Conservation (phyloP, 2,329 filamentous ascomycete genomes). For the Cylindrodendrum hubeiense region DNA sequence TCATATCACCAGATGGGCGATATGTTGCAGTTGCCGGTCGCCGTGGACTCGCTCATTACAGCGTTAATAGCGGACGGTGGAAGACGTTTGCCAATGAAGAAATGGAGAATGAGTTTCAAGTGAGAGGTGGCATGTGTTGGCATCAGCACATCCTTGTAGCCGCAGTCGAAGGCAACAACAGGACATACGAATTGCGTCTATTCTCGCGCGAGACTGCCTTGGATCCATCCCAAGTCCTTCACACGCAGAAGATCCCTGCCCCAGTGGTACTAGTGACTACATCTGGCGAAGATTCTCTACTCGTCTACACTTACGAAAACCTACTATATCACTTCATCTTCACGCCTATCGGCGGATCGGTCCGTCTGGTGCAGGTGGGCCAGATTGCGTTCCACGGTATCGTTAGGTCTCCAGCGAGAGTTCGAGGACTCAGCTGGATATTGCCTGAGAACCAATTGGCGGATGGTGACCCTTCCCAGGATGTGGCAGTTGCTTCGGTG, state of each 20-base stretch:
- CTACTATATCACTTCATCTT: constrained; percentile 96
- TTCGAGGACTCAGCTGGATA: constrained; percentile 95
- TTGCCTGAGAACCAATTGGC: constrained; percentile 89
- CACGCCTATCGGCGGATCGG: constrained; percentile 73
- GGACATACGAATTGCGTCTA: constrained; percentile 87
- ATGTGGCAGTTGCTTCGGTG: constrained; percentile 93
- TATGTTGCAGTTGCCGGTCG: constrained; percentile 97
- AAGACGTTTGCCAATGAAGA: constrained; percentile 88
- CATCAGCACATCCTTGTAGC: constrained; percentile 95
- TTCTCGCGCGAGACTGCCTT: constrained; percentile 90
- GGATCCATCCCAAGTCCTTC: constrained; percentile 78
- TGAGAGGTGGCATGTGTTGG: constrained; percentile 98
- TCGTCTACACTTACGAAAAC: constrained; percentile 98
- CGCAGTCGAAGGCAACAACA: constrained; percentile 86
- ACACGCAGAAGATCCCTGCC: constrained; percentile 82
- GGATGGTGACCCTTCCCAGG: constrained; percentile 94
- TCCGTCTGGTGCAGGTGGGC: constrained; percentile 91
- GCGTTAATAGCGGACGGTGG: constrained; percentile 93
- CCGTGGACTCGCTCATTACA: constrained; percentile 94
- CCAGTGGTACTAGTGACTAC: constrained; percentile 91
- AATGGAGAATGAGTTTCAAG: constrained; percentile 90
- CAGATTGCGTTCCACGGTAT: constrained; percentile 98
- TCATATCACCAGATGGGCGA: constrained; percentile 90
- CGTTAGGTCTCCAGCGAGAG: constrained; percentile 90
- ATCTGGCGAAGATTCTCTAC: constrained; percentile 91